Base-by-base conservation (phyloP, 208 protist species). In the Novymonas esmeraldas region DNA sequence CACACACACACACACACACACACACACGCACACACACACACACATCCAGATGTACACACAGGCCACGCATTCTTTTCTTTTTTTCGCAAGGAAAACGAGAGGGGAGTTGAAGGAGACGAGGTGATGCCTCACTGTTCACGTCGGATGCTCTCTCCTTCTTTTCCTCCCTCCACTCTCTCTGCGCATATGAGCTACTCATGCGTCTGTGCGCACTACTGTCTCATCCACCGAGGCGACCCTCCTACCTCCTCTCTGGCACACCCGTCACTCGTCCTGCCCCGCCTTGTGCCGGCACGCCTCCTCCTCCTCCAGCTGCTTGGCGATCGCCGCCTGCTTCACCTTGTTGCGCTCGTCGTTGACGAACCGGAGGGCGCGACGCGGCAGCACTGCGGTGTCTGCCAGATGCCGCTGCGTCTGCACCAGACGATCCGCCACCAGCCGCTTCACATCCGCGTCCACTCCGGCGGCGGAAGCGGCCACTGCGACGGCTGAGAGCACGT, bases 401-500 rank as follows among this genome's bases (percentile, higher is more conserved):
- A 84, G 49, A 24, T 74, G 28, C 26, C 51, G 48, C 41, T 91
- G 84, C 36, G 90, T 95, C 60, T 73, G 58, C 6, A 84, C 39
- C 10, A 95, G 85, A 11, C 85, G 77, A 11, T 86, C 70, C 6
- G 82, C 78, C 2, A 86, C 54, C 24, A 75, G 45, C 22, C 64
- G 42, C 36, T 82, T 76, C 52, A 85, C 38, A 3, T 49, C 78
- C 11, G 77, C 81, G 0, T 69, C 67, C 10, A 95, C 68, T 22
- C 58, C 73, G 0, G 58, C 55, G 2, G 73, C 65, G 11, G 68
- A 62, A 2, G 85, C 76, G 6, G 85, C 76, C 1, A 84, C 76
- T 0, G 85, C 90, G 34, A 95, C 81, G 11, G 80, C 78, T 1
- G 87, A 94, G 2, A 95, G 79, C 36, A 95, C 90, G 50, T 95